Evolutionary conservation across 768 basidiomycete species (phyloP).

Genomic region (Strobilomyces echinocephalus): DNA sequence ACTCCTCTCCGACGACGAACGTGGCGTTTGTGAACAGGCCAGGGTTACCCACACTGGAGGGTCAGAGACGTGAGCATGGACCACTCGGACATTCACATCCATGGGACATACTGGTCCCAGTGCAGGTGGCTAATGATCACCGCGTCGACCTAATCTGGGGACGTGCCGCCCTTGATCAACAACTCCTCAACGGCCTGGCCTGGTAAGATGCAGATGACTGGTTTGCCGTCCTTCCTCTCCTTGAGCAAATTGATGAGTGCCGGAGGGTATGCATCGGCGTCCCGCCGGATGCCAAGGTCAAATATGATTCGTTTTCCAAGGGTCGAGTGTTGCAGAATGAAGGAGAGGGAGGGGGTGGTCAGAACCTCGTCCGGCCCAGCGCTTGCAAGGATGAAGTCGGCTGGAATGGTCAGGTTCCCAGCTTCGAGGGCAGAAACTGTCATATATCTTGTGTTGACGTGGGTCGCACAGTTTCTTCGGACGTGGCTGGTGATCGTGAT

Average conservation of each 20-base stretch:
- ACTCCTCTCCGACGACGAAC: constrained; percentile 42
- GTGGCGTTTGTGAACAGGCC: constrained; percentile 39
- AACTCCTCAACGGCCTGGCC: neutral
- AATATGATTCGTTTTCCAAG: constrained; percentile 41
- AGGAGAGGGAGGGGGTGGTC: constrained; percentile 45
- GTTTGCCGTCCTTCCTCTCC: neutral
- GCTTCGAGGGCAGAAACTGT: constrained; percentile 53
- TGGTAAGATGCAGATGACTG: neutral
- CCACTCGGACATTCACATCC: neutral
- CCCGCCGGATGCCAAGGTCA: constrained; percentile 52
- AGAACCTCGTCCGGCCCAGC: constrained; percentile 10
- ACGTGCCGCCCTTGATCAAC: neutral
- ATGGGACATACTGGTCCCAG: constrained; percentile 36
- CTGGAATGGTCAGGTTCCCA: constrained; percentile 40
- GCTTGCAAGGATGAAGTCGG: neutral
- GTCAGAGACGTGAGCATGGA: neutral
- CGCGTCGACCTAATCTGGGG: neutral
- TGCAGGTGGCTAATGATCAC: constrained; percentile 36
- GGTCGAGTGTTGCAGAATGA: constrained; percentile 48
- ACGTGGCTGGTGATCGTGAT: no score
- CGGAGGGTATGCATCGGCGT: constrained; percentile 40
- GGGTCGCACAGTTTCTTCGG: no score
- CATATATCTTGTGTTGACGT: no score
- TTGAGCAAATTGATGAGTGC: neutral
- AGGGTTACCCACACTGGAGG: constrained; percentile 36